Base-by-base conservation (phyloP, 2,329 filamentous ascomycete genomes). In the Xylariaceae sp. region DNA sequence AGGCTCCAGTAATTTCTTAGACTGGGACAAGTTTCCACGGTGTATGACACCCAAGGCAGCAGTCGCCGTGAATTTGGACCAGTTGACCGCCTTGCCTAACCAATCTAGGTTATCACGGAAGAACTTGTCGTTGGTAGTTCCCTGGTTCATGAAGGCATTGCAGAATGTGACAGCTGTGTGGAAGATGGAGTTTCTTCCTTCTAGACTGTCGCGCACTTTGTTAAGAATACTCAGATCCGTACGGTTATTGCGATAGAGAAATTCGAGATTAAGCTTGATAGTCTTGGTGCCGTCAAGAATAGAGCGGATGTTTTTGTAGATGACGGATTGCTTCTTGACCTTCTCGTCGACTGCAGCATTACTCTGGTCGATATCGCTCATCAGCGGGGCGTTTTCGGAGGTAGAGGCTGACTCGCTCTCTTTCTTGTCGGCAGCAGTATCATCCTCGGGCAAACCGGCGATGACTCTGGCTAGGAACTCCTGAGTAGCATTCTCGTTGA, bases 101-200 rank as follows among this genome's bases (percentile, higher is more conserved):
- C 94, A 99, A 66, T 99, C 94, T 23, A 99, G 77, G 72, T 99
- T 99, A 71, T 97, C 92, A 6, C 95, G 85, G 85, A 99, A 97
- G 78, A 99, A 99, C 71, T 93, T 95, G 77, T 99, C 94, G 69
- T 96, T 94, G 0, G 93, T 97, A 0, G 94, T 99, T 60, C 94
- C 95, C 56, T 96, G 92, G 73, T 99, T 96, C 94, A 99, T 99
- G 74, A 99, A 97, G 9, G 92, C 94, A 70, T 97, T 97, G 71
- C 93, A 94, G 70, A 99, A 94, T 0, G 94, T 97, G 58, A 99
- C 91, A 3, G 92, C 92, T 1, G 92, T 96, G 75, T 99, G 94
- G 82, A 97, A 97, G 67, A 99, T 99, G 37, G 93, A 97, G 77
- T 96, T 97, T 56, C 95, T 86, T 42, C 92, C 92, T 72, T 99